phyloP scores from a whole-genome alignment of 805 yeast species.

The Lipomyces chichibuensis region DNA sequence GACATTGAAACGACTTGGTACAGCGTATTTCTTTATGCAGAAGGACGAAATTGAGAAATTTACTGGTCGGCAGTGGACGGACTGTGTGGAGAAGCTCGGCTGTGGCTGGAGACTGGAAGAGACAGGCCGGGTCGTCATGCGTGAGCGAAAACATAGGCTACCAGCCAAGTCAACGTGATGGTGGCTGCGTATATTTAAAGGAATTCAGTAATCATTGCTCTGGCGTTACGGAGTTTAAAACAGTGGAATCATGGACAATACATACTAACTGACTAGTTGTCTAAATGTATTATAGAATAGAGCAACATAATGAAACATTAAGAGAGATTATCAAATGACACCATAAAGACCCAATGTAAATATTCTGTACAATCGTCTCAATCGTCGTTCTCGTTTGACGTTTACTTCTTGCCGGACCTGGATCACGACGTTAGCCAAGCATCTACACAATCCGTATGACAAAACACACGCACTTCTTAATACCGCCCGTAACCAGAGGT shows the following conservation, averaged over 20 bases:
- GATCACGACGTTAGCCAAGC: background rate
- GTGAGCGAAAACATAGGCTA: conserved; percentile 24
- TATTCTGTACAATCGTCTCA: background rate
- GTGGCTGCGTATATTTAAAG: background rate
- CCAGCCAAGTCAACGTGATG: background rate
- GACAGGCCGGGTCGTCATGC: conserved; percentile 18
- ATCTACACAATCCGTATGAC: background rate
- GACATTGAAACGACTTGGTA: conserved; percentile 27
- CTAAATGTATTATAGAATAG: background rate
- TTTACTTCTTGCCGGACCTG: conserved; percentile 37
- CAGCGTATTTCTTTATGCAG: conserved; percentile 29
- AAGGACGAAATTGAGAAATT: conserved; percentile 18
- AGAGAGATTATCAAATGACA: background rate
- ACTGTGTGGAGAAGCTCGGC: conserved; percentile 20
- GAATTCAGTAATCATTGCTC: background rate
- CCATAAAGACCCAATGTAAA: background rate
- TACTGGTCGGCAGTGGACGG: conserved; percentile 30
- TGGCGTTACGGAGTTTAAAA: background rate
- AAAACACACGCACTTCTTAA: conserved; percentile 65
- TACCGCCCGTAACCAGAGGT: conserved; percentile 91
- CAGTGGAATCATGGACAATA: background rate
- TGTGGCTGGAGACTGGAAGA: conserved; percentile 34
- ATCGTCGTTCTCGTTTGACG: background rate
- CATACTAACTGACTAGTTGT: background rate
- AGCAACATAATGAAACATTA: too few relatives aligned